Evolutionary conservation across 208 protist genomes (phyloP).

Genomic region (Tetramitus jugosus): DNA sequence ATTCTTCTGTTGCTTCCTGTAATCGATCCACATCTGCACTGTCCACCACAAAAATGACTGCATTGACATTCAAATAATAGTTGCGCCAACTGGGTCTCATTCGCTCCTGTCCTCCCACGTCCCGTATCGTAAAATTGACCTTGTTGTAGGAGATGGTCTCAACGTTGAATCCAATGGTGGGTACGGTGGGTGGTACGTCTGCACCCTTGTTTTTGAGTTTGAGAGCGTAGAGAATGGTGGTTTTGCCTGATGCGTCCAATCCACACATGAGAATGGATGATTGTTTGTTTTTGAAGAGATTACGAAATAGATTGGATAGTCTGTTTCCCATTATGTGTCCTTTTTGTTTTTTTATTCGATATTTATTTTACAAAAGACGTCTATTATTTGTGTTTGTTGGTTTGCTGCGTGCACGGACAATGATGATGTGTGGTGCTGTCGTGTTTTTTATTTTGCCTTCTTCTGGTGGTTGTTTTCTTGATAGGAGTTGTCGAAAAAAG

Average conservation of each 20-base stretch:
- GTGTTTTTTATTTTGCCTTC: no score
- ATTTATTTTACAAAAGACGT: no score
- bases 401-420: no score
- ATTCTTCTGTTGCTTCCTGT: conserved; percentile 69
- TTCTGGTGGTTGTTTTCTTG: no score
- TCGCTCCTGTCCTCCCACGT: conserved; percentile 89
- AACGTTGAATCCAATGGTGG: conserved; percentile 93
- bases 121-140: conserved; percentile 90
- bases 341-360: no score
- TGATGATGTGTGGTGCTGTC: no score
- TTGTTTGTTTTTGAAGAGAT: conserved; percentile 55
- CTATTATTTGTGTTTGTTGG: no score
- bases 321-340: conserved; percentile 8
- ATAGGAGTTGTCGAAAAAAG: no score
- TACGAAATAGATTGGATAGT: background rate
- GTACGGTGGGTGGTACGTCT: conserved; percentile 85
- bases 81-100: conserved; percentile 88
- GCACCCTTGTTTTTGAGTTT: conserved; percentile 69
- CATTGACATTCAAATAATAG: conserved; percentile 90
- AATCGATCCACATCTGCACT: conserved; percentile 85
- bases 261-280: conserved; percentile 92
- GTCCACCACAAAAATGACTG: conserved; percentile 94
- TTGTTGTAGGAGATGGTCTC: conserved; percentile 94
- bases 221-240: conserved; percentile 95
- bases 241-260: conserved; percentile 94